A percentile compares a stretch with the other conserved stretches of the same genome.
Conservation (phyloP, 2,329 filamentous ascomycete genomes). For the Claviceps monticola region DNA sequence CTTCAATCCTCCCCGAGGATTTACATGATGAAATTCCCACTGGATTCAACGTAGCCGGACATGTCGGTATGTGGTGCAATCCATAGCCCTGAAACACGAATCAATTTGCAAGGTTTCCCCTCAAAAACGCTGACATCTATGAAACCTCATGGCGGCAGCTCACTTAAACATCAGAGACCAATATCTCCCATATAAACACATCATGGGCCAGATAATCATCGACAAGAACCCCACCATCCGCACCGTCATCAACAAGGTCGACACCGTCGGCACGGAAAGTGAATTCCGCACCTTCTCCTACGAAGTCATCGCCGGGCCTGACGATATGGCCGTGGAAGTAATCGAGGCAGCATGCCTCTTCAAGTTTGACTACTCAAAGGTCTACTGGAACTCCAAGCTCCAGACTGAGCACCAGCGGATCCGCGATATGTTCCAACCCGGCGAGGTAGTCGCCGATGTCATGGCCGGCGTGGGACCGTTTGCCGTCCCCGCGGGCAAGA, state of each 20-base stretch:
- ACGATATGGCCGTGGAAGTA: constrained; percentile 73
- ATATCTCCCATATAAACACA: constrained; percentile 71
- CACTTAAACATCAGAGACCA: constrained; percentile 80
- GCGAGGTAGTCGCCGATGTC: constrained; percentile 86
- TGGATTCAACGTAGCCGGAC: constrained; percentile 79
- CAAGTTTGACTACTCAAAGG: constrained; percentile 84
- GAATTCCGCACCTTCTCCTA: constrained; percentile 87
- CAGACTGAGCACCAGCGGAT: constrained; percentile 80
- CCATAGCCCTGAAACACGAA: background rate
- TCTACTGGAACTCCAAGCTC: constrained; percentile 95
- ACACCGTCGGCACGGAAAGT: constrained; percentile 73
- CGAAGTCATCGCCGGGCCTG: constrained; percentile 71
- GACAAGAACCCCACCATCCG: constrained; percentile 76
- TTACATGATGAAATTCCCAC: constrained; percentile 68
- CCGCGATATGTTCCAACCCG: constrained; percentile 60
- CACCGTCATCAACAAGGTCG: constrained; percentile 93
- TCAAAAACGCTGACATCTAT: constrained; percentile 1
- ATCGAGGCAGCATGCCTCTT: constrained; percentile 78
- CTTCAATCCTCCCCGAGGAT: constrained; percentile 65
- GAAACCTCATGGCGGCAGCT: constrained; percentile 30
- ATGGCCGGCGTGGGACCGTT: constrained; percentile 98
- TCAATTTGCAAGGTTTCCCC: background rate
- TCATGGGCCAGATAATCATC: constrained; percentile 73
- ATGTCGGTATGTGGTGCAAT: constrained; percentile 49
- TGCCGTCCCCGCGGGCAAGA: constrained; percentile 80